phyloP scores from a whole-genome alignment of 345 rosid genomes.

The Lenwebbia sp. region DNA sequence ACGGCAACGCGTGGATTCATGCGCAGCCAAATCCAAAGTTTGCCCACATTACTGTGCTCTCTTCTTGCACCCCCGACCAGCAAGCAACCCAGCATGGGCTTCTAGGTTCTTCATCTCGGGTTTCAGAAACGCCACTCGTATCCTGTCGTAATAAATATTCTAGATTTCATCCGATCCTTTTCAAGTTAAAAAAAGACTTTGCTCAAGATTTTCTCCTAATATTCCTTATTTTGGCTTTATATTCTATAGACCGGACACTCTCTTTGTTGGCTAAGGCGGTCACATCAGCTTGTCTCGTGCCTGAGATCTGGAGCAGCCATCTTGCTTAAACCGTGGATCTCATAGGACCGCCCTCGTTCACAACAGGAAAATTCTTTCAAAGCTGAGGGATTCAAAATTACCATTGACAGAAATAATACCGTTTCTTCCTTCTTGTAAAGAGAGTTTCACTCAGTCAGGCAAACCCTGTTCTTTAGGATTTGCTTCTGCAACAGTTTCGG shows the following conservation, averaged over 20 bases:
- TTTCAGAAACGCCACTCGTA: neutral
- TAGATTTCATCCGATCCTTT: neutral
- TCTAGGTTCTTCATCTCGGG: neutral
- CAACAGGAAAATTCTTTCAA: no score
- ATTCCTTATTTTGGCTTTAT: neutral
- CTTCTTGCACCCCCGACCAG: neutral
- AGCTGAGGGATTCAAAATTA: neutral
- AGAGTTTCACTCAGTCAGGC: neutral
- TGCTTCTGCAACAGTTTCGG: neutral
- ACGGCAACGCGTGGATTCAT: neutral
- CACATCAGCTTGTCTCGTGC: neutral
- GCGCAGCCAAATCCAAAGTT: neutral
- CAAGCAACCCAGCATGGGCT: neutral
- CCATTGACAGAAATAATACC: neutral
- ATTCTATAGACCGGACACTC: neutral
- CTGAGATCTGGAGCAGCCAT: neutral
- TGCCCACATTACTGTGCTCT: neutral
- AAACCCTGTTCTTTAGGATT: neutral
- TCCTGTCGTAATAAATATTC: neutral
- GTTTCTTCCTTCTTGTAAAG: neutral
- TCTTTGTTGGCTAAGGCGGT: neutral
- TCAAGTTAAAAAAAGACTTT: neutral
- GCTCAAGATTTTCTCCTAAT: neutral
- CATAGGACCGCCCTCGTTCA: neutral
- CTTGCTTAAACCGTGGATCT: neutral